Conservation (phyloP, 163 green algal genomes). For the Chloromonas sp. region DNA sequence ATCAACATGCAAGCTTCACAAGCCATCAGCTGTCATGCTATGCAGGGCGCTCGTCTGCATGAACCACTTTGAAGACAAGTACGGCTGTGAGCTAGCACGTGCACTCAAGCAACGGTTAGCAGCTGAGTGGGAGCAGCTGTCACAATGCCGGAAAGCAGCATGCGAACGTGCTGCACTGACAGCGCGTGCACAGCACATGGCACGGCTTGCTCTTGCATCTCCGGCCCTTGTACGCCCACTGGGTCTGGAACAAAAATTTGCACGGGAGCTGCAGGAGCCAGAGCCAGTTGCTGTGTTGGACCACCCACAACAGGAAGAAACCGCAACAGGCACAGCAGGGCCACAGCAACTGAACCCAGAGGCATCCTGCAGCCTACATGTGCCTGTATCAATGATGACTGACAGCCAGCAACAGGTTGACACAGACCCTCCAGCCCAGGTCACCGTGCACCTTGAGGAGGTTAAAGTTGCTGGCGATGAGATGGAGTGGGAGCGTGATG, state of each 20-base stretch:
- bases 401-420: background rate
- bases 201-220: background rate
- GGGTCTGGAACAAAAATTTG: background rate
- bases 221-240: background rate
- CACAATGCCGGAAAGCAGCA: too few relatives aligned
- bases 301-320: background rate
- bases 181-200: background rate
- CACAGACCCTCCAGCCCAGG: background rate
- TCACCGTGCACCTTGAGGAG: too few relatives aligned
- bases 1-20: too few relatives aligned
- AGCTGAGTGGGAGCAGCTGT: conserved; percentile 48
- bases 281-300: background rate
- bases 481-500: too few relatives aligned
- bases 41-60: background rate
- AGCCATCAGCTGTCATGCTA: too few relatives aligned
- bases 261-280: background rate
- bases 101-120: conserved; percentile 15
- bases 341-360: too few relatives aligned
- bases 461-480: too few relatives aligned
- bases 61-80: background rate
- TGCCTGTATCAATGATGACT: too few relatives aligned
- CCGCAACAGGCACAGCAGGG: background rate
- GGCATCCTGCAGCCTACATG: too few relatives aligned
- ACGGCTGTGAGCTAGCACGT: background rate
- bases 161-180: background rate